Evolutionary conservation across 1,284 basidiomycete species (phyloP), one percentile per base, ranked within the genome.

Genomic region (Leccinum colubrinum): DNA sequence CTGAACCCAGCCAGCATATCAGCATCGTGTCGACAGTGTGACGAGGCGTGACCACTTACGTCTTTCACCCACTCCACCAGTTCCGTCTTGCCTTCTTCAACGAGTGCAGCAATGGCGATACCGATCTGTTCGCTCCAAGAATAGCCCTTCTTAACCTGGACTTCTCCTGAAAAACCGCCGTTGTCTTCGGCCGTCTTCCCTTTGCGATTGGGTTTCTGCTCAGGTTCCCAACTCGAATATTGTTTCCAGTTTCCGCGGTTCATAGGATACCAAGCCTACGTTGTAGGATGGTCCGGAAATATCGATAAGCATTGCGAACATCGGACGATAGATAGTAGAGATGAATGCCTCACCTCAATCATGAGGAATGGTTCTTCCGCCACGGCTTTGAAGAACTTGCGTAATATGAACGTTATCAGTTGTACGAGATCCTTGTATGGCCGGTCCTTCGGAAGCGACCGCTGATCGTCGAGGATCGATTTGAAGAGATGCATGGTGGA

Each of bases 51-150:
- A 56, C 54, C 12, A 72, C 88, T 69, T 71, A 93, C 94, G 72
- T 91, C 85, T 67, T 88, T 88, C 56, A 88, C 82, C 92, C 94
- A 95, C 61, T 88, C 83, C 43, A 97, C 83, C 56, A 94, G 79
- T 39, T 83, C 80, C 61, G 78, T 75, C 67, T 90, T 80, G 6
- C 81, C 86, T 15, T 83, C 82, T 55, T 94, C 90, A 4, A 89
- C 77, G 15, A 98, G 81, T 55, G 86, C 83, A 48, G 86, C 86
- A 64, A 97, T 84, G 5, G 87, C 88, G 65, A 97, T 93, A 6
- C 91, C 95, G 59, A 98, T 81, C 74, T 97, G 88, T 72, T 97
- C 90, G 68, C 88, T 94, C 87, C 90, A 91, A n/a, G 90, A 86
- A 74, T 90, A 91, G 11, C 93, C 94, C 68, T 93, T 91, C 79